phyloP scores from a whole-genome alignment of 1,284 basidiomycete genomes.

The Apiotrichum montevideense region DNA sequence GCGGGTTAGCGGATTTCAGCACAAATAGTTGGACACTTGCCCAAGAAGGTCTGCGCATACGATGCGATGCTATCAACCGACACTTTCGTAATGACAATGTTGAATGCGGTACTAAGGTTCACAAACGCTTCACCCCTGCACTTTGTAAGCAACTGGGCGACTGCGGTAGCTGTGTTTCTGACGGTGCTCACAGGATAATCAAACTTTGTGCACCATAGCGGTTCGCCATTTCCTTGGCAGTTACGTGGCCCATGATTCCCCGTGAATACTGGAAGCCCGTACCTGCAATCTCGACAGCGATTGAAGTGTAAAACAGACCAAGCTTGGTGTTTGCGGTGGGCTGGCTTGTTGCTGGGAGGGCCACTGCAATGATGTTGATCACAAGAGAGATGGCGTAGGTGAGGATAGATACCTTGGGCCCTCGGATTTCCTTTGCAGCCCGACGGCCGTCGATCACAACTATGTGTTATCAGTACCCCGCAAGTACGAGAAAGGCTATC shows the following conservation, averaged over 20 bases:
- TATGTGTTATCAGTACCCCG: not conserved
- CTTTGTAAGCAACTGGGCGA: not conserved
- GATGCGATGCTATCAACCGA: conserved; percentile 13
- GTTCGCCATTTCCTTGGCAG: conserved; percentile 1
- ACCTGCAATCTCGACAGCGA: conserved; percentile 17
- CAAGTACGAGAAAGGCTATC: too few species aligned
- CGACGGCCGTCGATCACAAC: not conserved
- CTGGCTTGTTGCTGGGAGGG: conserved; percentile 11
- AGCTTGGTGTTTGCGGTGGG: conserved; percentile 14
- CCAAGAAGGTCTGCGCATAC: conserved; percentile 23
- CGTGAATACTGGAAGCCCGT: conserved; percentile 2
- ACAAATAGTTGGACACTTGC: not conserved
- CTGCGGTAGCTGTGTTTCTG: too few species aligned
- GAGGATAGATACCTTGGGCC: not conserved
- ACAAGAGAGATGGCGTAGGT: conserved; percentile 13
- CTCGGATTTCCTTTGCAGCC: not conserved
- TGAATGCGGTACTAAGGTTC: conserved; percentile 21
- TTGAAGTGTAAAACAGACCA: conserved; percentile 22
- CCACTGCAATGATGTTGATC: conserved; percentile 15
- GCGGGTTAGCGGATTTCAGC: too few species aligned
- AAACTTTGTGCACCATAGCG: conserved; percentile 31
- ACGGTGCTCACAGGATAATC: conserved; percentile 24
- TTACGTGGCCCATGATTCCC: conserved; percentile 2
- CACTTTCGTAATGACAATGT: conserved; percentile 22
- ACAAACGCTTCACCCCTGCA: conserved; percentile 31